A percentile compares a stretch with the other conserved stretches of the same genome.
Evolutionary conservation across 306 rosid species (phyloP).

Genomic region (Rosa lucieae): DNA sequence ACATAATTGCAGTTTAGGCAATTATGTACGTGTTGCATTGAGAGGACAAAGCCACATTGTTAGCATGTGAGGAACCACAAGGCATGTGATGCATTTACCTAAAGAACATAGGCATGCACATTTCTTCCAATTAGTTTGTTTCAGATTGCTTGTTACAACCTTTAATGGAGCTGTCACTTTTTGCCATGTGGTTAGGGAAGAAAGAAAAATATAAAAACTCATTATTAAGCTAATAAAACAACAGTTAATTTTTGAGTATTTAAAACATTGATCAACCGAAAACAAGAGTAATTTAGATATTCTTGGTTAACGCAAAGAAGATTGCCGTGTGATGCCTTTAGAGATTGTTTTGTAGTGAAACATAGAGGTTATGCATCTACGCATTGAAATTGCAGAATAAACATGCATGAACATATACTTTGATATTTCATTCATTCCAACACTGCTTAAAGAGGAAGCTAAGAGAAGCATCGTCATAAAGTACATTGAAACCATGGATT

Average conservation of each 20-base stretch:
- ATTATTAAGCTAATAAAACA: constrained; percentile 4
- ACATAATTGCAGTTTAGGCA: constrained; percentile 9
- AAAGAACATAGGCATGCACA: constrained; percentile 5
- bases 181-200: constrained; percentile 23
- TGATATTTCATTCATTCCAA: constrained; percentile 10
- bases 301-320: constrained; percentile 4
- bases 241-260: background rate
- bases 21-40: background rate
- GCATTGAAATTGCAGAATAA: constrained; percentile 8
- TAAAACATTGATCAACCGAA: background rate
- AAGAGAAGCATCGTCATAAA: constrained; percentile 7
- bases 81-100: constrained; percentile 22
- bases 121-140: constrained; percentile 30
- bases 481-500: background rate
- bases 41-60: constrained; percentile 18
- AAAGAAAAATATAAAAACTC: background rate
- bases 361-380: background rate
- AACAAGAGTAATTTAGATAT: background rate
- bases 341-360: background rate
- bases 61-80: constrained; percentile 18
- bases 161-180: constrained; percentile 10
- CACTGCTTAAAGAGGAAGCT: constrained; percentile 2
- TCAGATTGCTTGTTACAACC: constrained; percentile 24
- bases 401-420: background rate
- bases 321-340: background rate